phyloP scores from a whole-genome alignment of 192 early-diverging fungal genomes.

The Oehlia diaphana region DNA sequence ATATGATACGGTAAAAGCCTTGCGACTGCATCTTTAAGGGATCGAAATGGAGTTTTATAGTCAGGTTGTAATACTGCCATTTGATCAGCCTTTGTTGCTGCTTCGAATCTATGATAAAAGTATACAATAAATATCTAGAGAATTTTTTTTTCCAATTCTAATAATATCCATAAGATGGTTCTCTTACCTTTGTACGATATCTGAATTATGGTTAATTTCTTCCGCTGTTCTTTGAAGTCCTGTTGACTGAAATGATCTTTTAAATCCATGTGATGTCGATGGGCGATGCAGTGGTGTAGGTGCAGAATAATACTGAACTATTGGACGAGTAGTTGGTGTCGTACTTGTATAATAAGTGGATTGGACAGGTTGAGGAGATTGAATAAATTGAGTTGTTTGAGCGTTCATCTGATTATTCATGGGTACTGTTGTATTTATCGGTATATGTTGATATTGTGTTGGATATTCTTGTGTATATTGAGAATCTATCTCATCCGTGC shows the following conservation, averaged over 20 bases:
- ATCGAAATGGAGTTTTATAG: constrained; percentile 62
- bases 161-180: neutral
- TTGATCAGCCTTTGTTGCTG: constrained; percentile 28
- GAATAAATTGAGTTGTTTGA: neutral
- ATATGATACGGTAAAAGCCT: constrained; percentile 75
- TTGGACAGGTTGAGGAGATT: neutral
- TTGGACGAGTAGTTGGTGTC: constrained; percentile 3
- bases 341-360: neutral
- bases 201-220: constrained; percentile 6
- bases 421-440: neutral
- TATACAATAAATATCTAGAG: neutral
- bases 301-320: neutral
- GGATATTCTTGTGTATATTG: neutral
- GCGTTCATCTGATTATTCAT: neutral
- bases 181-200: constrained; percentile 17
- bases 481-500: constrained; percentile 18
- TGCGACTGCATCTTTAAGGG: constrained; percentile 59
- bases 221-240: neutral
- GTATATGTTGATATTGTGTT: neutral
- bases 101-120: constrained; percentile 13
- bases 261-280: neutral
- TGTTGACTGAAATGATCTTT: neutral
- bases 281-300: neutral
- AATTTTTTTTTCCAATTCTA: neutral
- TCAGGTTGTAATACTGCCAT: constrained; percentile 44